Percentiles rank a stretch among this genome's conserved stretches.
Evolutionary conservation across 305 asterid genomes (phyloP).

Genomic region (Ilex paraguariensis): DNA sequence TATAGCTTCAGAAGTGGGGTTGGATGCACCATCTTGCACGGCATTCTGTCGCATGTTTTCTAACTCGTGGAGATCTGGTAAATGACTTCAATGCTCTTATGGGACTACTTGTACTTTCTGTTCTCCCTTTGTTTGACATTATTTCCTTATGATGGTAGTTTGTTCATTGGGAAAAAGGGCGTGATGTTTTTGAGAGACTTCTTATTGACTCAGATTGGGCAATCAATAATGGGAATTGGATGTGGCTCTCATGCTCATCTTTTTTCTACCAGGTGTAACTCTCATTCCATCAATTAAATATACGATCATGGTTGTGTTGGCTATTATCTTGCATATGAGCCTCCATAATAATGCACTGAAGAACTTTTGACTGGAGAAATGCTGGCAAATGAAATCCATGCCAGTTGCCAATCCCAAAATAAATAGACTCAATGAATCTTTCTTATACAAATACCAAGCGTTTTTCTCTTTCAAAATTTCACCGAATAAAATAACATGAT

Average conservation of each 20-base stretch:
- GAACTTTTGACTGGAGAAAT: too few relatives aligned
- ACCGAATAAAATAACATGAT: too few relatives aligned
- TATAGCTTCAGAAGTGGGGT: constrained; percentile 85
- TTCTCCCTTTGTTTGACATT: constrained; percentile 15
- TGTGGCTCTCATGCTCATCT: constrained; percentile 96
- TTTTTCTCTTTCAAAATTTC: too few relatives aligned
- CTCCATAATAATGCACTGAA: too few relatives aligned
- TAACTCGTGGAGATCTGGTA: constrained; percentile 95
- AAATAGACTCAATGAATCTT: too few relatives aligned
- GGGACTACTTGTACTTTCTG: constrained; percentile 3
- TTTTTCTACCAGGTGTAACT: constrained; percentile 82
- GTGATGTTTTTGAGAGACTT: constrained; percentile 89
- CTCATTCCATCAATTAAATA: not conserved
- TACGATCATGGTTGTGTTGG: too few relatives aligned
- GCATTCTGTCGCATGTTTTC: constrained; percentile 88
- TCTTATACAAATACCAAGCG: too few relatives aligned
- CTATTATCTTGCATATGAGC: too few relatives aligned
- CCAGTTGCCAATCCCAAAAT: too few relatives aligned
- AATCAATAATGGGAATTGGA: constrained; percentile 88
- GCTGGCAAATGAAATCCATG: too few relatives aligned
- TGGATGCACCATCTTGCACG: constrained; percentile 99
- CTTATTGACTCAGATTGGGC: constrained; percentile 97
- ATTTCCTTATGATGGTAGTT: constrained; percentile 39
- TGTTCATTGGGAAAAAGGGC: constrained; percentile 91
- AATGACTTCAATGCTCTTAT: constrained; percentile 10